A percentile compares a stretch with the other conserved stretches of the same genome.
Conservation (phyloP, 176 grass and related monocot genomes). For the Aegilops longissima region DNA sequence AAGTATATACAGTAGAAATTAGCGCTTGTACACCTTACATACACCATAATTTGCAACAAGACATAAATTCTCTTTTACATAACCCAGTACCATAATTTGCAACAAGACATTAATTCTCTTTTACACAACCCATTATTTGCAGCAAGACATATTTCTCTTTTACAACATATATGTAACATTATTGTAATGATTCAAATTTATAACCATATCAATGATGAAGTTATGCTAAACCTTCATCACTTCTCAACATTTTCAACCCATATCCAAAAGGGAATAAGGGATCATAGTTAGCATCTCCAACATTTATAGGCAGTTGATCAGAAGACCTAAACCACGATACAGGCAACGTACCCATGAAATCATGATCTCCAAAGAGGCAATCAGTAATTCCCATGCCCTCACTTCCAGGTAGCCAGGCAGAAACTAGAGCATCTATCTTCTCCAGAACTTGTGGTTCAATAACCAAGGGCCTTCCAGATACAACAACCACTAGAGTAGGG, state of each 20-base stretch:
- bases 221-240: slow-evolving; percentile 11
- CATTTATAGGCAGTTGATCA: slow-evolving; percentile 74
- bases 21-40: background rate
- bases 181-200: slow-evolving; percentile 16
- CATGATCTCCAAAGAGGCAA: slow-evolving; percentile 82
- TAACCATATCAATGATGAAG: background rate
- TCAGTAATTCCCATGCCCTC: slow-evolving; percentile 70
- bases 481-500: slow-evolving; percentile 60
- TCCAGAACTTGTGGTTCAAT: slow-evolving; percentile 55
- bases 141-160: background rate
- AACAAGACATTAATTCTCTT: slow-evolving; percentile 1
- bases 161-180: slow-evolving; percentile 7
- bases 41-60: background rate
- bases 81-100: background rate
- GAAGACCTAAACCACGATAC: slow-evolving; percentile 76
- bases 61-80: slow-evolving; percentile 16
- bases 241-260: slow-evolving; percentile 52
- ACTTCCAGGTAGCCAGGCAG: slow-evolving; percentile 77
- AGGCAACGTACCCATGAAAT: slow-evolving; percentile 70
- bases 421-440: slow-evolving; percentile 69
- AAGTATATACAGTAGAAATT: slow-evolving; percentile 4
- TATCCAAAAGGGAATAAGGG: slow-evolving; percentile 83
- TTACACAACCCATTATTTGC: background rate
- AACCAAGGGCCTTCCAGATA: slow-evolving; percentile 82
- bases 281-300: slow-evolving; percentile 47